Evolutionary conservation across 805 yeast species (phyloP), one percentile per base, ranked within the genome.

Genomic region (Saccharomycopsis javanensis): DNA sequence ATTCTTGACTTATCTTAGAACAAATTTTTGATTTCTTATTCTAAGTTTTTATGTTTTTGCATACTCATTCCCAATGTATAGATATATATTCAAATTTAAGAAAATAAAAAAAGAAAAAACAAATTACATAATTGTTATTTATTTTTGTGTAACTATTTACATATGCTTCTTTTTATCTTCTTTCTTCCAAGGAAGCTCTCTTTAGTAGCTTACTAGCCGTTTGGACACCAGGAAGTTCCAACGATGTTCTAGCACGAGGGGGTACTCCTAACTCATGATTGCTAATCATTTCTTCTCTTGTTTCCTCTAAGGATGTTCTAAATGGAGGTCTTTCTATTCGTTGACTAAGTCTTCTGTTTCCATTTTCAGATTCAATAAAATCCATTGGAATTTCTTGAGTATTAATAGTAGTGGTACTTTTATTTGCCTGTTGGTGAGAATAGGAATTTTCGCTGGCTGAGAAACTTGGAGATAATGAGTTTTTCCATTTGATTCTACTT

Each of bases 401-500:
- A 13, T 38, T 52, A 16, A 56, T 23, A 18, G 50, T 38, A 2
- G 51, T 30, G 15, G 50, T 30, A 16, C 56, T 54, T 16, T 42
- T 42, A 13, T 45, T 54, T 48, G 37, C 5, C 31, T 48, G 37
- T 31, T 48, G 51, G n/a, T 25, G 28, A 15, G 25, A 33, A 51
- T 20, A 25, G 11, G 34, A 27, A 30, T 27, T 20, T 20, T 46
- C 50, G 18, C 34, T 42, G 23, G 50, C 3, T 23, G 42, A 27
- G 23, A 18, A 15, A 25, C 16, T 42, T 48, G 57, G 34, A 20
- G 54, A 46, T 72, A 75, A 45, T 69, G 56, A 5, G 69, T 63
- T 45, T 68, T 69, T 4, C 67, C 69, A 23, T 66, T 81, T 73
- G 31, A 85, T 72, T 60, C 76, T 76, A 15, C 73, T 75, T 63